These are phyloP conservation scores for Nidula microcarpa DNA, from an alignment of 768 basidiomycete genomes.

Conservation along the genomic window DNA sequence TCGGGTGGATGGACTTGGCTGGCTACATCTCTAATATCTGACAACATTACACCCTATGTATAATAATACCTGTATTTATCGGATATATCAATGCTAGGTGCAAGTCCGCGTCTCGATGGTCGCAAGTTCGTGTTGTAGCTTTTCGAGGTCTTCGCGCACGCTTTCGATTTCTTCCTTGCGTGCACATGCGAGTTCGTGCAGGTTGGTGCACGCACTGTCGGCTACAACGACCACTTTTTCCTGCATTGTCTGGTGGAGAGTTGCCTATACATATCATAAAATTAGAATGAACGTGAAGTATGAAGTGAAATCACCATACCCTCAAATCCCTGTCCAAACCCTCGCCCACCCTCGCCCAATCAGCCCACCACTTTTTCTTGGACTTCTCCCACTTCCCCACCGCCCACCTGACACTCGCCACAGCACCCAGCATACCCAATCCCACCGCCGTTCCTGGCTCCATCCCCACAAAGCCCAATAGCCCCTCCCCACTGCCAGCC, in stretches of 20 bases:
- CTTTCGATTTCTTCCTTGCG: slow-evolving; percentile 42
- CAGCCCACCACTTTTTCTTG: slow-evolving; percentile 64
- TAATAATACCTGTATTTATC: background rate
- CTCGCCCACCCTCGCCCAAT: slow-evolving; percentile 58
- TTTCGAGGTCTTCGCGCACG: slow-evolving; percentile 38
- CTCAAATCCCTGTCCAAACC: slow-evolving; percentile 64
- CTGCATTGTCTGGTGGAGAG: slow-evolving; percentile 41
- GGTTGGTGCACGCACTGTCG: slow-evolving; percentile 41
- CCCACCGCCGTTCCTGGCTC: slow-evolving; percentile 60
- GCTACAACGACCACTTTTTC: slow-evolving; percentile 53
- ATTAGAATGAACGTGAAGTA: background rate
- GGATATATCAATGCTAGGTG: background rate
- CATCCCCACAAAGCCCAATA: slow-evolving; percentile 34
- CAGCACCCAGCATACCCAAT: slow-evolving; percentile 48
- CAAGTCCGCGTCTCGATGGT: slow-evolving; percentile 2
- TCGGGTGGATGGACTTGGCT: background rate
- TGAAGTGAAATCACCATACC: slow-evolving; percentile 28
- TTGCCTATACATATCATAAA: slow-evolving; percentile 29
- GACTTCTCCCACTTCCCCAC: slow-evolving; percentile 67
- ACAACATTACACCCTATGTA: background rate
- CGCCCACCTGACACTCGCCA: slow-evolving; percentile 56
- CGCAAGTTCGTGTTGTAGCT: slow-evolving; percentile 32
- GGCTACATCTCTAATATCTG: too few species aligned
- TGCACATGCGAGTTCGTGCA: slow-evolving; percentile 36
- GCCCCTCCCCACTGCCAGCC: slow-evolving; percentile 33